Conservation (phyloP, 495 filamentous ascomycete genomes). For the Daldinia grandis region DNA sequence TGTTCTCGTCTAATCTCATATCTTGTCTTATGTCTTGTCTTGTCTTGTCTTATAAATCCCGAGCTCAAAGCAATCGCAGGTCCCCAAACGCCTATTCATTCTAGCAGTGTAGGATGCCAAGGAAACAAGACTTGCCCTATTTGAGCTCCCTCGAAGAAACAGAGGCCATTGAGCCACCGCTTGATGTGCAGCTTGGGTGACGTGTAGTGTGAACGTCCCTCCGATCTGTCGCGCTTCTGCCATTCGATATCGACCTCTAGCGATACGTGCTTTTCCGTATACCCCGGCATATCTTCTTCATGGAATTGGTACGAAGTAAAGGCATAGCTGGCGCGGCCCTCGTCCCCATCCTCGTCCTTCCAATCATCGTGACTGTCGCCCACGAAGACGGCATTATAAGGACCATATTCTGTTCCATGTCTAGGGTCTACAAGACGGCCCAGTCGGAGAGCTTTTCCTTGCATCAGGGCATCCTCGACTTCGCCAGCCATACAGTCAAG, state of each 20-base stretch:
- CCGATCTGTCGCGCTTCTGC: constrained; percentile 11
- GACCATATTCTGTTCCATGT: neutral
- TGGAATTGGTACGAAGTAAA: constrained; percentile 33
- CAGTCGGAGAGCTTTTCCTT: constrained; percentile 44
- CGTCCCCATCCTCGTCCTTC: constrained; percentile 31
- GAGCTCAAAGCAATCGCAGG: neutral
- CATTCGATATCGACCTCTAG: constrained; percentile 43
- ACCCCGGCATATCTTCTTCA: constrained; percentile 2
- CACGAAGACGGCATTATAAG: constrained; percentile 43
- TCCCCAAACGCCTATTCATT: constrained; percentile 15
- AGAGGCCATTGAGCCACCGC: constrained; percentile 46
- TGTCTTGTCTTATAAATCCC: neutral
- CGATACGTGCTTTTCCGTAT: constrained; percentile 43
- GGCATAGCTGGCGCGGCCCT: constrained; percentile 25
- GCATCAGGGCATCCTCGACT: constrained; percentile 35
- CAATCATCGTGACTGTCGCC: constrained; percentile 32
- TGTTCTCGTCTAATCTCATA: neutral
- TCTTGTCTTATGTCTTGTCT: constrained; percentile 1
- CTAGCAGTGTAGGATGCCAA: constrained; percentile 43
- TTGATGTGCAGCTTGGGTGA: constrained; percentile 41
- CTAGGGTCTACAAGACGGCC: constrained; percentile 37
- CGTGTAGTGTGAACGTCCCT: neutral
- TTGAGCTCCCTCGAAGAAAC: constrained; percentile 25
- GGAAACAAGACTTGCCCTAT: constrained; percentile 40
- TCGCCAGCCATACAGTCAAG: constrained; percentile 37